Percentiles rank a stretch among this genome's conserved stretches.
Evolutionary conservation across 2,329 filamentous ascomycete species (phyloP).

Genomic region (Aureobasidium vineae): DNA sequence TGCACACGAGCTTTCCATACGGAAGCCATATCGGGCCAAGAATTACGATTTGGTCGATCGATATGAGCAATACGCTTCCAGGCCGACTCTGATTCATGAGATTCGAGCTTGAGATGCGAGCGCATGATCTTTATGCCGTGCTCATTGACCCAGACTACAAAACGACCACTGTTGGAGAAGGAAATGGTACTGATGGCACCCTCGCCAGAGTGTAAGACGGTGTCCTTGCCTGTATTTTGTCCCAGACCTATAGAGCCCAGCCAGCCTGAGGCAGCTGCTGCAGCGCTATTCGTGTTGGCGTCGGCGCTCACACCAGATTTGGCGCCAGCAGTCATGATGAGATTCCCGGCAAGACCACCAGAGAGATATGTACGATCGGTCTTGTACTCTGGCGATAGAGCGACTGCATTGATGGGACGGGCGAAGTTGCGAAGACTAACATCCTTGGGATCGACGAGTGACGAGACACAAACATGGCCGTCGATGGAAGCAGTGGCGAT

Average conservation of each 20-base stretch:
- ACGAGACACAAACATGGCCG: slow-evolving; percentile 90
- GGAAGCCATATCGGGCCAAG: slow-evolving; percentile 94
- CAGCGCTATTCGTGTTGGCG: slow-evolving; percentile 83
- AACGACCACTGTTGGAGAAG: slow-evolving; percentile 91
- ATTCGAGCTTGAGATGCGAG: slow-evolving; percentile 77
- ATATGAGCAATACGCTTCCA: slow-evolving; percentile 96
- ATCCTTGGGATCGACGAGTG: slow-evolving; percentile 82
- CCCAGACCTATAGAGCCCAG: slow-evolving; percentile 83
- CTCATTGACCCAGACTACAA: slow-evolving; percentile 93
- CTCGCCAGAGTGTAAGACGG: slow-evolving; percentile 84
- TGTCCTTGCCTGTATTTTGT: slow-evolving; percentile 76
- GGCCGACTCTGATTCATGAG: slow-evolving; percentile 71
- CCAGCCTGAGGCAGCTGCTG: slow-evolving; percentile 79
- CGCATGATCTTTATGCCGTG: slow-evolving; percentile 98
- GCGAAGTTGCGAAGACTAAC: slow-evolving; percentile 91
- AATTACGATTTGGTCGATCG: slow-evolving; percentile 77
- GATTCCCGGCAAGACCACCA: slow-evolving; percentile 80
- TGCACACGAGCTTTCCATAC: slow-evolving; percentile 92
- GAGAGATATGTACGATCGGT: slow-evolving; percentile 86
- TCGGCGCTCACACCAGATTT: slow-evolving; percentile 74
- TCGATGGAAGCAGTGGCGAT: slow-evolving; percentile 94
- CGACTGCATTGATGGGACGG: slow-evolving; percentile 85
- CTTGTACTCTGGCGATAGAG: slow-evolving; percentile 92
- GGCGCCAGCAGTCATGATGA: slow-evolving; percentile 82
- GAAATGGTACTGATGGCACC: slow-evolving; percentile 88